Conservation (phyloP, 257 asterid species). For the Solanum tacnaense region DNA sequence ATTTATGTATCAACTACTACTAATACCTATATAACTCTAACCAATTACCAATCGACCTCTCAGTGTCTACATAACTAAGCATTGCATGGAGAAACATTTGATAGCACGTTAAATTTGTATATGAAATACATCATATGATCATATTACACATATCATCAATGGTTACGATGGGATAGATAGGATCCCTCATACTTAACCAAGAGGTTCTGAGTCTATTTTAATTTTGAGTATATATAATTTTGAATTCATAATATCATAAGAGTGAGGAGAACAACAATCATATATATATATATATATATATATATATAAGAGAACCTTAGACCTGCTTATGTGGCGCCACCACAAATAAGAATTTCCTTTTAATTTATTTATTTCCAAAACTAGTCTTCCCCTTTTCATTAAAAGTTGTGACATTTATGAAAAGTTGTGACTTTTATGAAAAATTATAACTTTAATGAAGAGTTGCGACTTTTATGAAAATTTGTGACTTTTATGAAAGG, state of each 20-base stretch:
- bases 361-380: too few species aligned
- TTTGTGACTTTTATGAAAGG: too few species aligned
- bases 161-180: not conserved
- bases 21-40: not conserved
- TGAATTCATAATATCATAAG: not conserved
- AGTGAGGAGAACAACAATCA: not conserved
- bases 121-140: not conserved
- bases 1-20: not conserved
- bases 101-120: not conserved
- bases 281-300: too few species aligned
- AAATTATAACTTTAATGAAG: too few species aligned
- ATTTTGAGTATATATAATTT: too few species aligned
- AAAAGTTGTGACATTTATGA: too few species aligned
- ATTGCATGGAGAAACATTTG: not conserved
- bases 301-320: too few species aligned
- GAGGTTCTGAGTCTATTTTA: not conserved
- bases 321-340: too few species aligned
- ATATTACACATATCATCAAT: not conserved
- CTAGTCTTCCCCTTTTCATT: too few species aligned
- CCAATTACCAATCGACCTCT: not conserved
- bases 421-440: too few species aligned
- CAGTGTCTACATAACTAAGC: not conserved
- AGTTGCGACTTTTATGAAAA: too few species aligned
- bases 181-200: not conserved
- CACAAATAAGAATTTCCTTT: too few species aligned